Evolutionary conservation across 2,329 filamentous ascomycete genomes (phyloP).

Genomic region (Aspergillus sergii): DNA sequence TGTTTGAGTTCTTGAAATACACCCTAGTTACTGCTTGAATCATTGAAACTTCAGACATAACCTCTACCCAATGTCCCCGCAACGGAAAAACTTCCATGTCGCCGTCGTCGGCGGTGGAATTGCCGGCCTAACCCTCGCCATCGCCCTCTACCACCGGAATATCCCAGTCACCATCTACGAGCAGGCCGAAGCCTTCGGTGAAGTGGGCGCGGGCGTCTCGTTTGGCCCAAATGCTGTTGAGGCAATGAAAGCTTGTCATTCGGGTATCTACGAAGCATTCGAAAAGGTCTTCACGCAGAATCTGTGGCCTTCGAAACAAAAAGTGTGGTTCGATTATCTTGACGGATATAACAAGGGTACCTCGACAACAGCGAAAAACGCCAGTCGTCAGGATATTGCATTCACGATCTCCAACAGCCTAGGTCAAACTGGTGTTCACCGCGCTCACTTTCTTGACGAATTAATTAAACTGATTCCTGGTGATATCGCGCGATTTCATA

Average conservation of each 20-base stretch:
- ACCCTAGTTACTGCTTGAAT: neutral
- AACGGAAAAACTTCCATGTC: slow-evolving; percentile 25
- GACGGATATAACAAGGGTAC: slow-evolving; percentile 20
- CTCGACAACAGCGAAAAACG: slow-evolving; percentile 6
- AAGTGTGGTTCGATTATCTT: slow-evolving; percentile 28
- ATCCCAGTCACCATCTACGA: slow-evolving; percentile 40
- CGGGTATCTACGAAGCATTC: slow-evolving; percentile 35
- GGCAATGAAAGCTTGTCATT: slow-evolving; percentile 26
- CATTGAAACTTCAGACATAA: neutral
- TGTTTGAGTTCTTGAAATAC: neutral
- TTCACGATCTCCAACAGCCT: slow-evolving; percentile 27
- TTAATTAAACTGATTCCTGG: slow-evolving; percentile 35
- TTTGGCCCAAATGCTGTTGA: slow-evolving; percentile 41
- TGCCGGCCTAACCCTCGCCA: slow-evolving; percentile 41
- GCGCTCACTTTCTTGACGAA: slow-evolving; percentile 39
- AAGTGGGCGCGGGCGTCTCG: slow-evolving; percentile 43
- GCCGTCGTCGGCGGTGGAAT: slow-evolving; percentile 41
- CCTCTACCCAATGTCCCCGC: slow-evolving; percentile 9
- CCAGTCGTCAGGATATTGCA: slow-evolving; percentile 22
- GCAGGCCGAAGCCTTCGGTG: slow-evolving; percentile 39
- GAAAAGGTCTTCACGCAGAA: slow-evolving; percentile 36
- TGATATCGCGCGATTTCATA: slow-evolving; percentile 29
- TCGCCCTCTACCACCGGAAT: slow-evolving; percentile 36
- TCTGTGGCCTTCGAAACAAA: slow-evolving; percentile 34
- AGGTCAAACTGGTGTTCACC: slow-evolving; percentile 30